These are phyloP conservation scores for Neofusicoccum umdonicola DNA, from an alignment of 2,329 filamentous ascomycete genomes.

Conservation along the genomic window DNA sequence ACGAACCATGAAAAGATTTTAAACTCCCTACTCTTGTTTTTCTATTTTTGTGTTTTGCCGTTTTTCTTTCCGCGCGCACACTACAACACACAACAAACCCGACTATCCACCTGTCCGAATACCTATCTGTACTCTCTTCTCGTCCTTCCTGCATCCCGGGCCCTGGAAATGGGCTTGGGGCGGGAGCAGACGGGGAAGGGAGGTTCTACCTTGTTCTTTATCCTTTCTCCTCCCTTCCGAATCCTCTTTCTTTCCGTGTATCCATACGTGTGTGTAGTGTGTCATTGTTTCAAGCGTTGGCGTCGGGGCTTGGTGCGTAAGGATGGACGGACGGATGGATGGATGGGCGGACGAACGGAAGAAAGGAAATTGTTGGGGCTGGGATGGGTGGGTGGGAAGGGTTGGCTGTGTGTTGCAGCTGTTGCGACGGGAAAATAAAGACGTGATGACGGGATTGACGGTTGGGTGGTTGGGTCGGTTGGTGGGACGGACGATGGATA, in stretches of 20 bases:
- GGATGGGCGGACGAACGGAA: neutral
- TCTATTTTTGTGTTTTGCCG: neutral
- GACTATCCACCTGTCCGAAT: neutral
- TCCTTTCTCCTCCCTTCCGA: neutral
- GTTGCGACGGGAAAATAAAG: neutral
- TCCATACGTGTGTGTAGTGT: conserved; percentile 6
- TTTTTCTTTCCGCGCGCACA: neutral
- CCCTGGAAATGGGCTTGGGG: neutral
- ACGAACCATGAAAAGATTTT: conserved; percentile 8
- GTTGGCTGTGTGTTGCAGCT: neutral
- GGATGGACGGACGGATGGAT: neutral
- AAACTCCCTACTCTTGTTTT: conserved; percentile 5
- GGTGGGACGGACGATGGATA: neutral
- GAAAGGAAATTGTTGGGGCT: neutral
- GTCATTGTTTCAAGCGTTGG: neutral
- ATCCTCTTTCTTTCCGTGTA: conserved; percentile 1
- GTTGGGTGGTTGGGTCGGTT: neutral
- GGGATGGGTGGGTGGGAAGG: neutral
- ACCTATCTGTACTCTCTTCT: neutral
- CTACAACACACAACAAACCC: neutral
- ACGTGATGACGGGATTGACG: neutral
- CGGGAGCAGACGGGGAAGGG: neutral
- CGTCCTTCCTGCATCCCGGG: neutral
- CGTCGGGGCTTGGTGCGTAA: neutral
- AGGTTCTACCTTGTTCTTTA: neutral